Base-by-base conservation (phyloP, 108 stramenopile genomes). In the Pseudonitzschia multistriata region DNA sequence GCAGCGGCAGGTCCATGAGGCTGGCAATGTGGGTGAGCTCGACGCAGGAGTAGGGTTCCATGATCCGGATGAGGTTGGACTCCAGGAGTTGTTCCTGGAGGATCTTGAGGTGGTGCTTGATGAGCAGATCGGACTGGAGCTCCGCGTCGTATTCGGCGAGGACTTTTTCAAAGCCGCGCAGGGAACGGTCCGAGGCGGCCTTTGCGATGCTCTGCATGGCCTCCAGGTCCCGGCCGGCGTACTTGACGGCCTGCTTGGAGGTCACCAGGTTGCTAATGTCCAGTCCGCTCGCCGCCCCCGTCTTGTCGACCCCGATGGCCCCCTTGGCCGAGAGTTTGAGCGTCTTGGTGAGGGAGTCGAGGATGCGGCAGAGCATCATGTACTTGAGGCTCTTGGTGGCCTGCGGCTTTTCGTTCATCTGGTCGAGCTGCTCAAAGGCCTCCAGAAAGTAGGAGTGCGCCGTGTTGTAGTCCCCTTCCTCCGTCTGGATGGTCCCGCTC, bases 371-470 rank as follows among this genome's bases (percentile, higher is more conserved):
- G 45, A 99, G 83, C 84, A 98, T 91, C 99, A 99, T 99, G 85
- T 98, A 98, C 85, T 96, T 96, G 68, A 98, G 82, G 59, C 90
- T 90, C 5, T 77, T 75, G 27, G 85, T 74, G 10, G 92, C 94
- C 71, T 81, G 79, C 15, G 79, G 84, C 13, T 68, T 55, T 56
- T 94, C 89, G 62, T 94, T 83, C 81, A 95, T 74, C 69, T 93
- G 87, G 73, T 96, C 95, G 35, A 94, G 87, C 72, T 95, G 97
- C 76, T 99, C 99, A 73, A 97, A 99, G 19, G 97, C 96, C 77
- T 99, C 99, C 71, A 99, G 81, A 88, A 99, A 99, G 86, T 99
- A 99, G 1, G 96, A 97, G 68, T 98, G 97, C 13, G 97, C 94
- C 10, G 99, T 99, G 70, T 95, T 90, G 84, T 98, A 99, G 82